A percentile compares a stretch with the other conserved stretches of the same genome.
phyloP scores from a whole-genome alignment of 2,329 filamentous ascomycete species.

The Ceratocystis huliohia region DNA sequence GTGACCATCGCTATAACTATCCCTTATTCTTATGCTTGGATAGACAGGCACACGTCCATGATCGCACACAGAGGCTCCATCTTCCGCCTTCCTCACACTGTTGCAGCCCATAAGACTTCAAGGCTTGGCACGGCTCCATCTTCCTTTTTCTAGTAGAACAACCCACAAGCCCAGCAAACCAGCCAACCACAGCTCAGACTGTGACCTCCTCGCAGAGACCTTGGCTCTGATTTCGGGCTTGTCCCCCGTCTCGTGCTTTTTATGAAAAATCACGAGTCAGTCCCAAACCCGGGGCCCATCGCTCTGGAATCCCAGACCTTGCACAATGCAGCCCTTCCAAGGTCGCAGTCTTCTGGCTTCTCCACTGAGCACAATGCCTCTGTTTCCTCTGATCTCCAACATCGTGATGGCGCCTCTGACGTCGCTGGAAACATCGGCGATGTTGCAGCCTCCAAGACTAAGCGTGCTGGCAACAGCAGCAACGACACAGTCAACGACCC shows the following conservation, averaged over 20 bases:
- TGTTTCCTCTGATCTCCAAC: not conserved
- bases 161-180: not conserved
- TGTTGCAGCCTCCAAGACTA: not conserved
- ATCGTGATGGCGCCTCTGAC: not conserved
- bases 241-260: not conserved
- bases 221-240: not conserved
- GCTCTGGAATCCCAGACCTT: constrained; percentile 8
- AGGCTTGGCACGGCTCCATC: not conserved
- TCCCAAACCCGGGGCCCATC: constrained; percentile 13
- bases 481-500: not conserved
- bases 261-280: constrained; percentile 16
- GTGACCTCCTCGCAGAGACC: not conserved
- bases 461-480: not conserved
- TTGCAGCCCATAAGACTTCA: not conserved
- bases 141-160: not conserved
- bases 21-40: too few species aligned
- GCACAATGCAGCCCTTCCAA: not conserved
- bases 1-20: not conserved
- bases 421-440: not conserved
- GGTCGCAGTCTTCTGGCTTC: not conserved
- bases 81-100: not conserved
- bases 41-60: not conserved
- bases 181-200: not conserved
- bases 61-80: not conserved
- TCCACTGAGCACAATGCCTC: not conserved